These are phyloP conservation scores for Gaultheria prostrata DNA, from an alignment of 148 eudicot species.

Conservation along the genomic window DNA sequence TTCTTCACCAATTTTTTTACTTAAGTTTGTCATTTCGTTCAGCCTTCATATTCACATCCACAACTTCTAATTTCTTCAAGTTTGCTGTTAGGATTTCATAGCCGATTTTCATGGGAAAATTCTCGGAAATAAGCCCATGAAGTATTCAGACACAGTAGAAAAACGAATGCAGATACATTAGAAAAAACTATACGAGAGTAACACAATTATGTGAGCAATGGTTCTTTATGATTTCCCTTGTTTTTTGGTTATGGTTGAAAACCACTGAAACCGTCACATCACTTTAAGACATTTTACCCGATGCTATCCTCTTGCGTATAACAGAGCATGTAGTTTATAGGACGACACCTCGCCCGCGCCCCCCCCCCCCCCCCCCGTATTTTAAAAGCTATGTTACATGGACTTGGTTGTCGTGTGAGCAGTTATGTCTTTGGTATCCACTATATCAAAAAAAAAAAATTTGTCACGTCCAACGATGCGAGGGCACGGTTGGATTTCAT, in stretches of 20 bases:
- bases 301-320: neutral
- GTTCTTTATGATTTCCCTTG: neutral
- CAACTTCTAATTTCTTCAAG: neutral
- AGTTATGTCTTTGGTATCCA: too few species aligned
- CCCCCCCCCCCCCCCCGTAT: too few species aligned
- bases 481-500: too few species aligned
- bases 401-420: too few species aligned
- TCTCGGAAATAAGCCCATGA: neutral
- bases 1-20: neutral
- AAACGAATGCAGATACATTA: too few species aligned
- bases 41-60: neutral
- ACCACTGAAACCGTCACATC: neutral
- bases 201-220: neutral
- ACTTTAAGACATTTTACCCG: neutral
- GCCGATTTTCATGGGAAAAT: too few species aligned
- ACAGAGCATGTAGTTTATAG: too few species aligned
- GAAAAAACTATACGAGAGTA: neutral
- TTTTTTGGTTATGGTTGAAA: neutral
- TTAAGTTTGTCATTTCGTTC: neutral
- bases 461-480: too few species aligned
- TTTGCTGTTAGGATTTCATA: neutral
- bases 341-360: too few species aligned
- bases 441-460: too few species aligned
- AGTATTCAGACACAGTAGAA: neutral
- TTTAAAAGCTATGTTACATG: too few species aligned